Conservation (phyloP, 1,284 basidiomycete genomes). For the Phaffia rhodozyma region DNA sequence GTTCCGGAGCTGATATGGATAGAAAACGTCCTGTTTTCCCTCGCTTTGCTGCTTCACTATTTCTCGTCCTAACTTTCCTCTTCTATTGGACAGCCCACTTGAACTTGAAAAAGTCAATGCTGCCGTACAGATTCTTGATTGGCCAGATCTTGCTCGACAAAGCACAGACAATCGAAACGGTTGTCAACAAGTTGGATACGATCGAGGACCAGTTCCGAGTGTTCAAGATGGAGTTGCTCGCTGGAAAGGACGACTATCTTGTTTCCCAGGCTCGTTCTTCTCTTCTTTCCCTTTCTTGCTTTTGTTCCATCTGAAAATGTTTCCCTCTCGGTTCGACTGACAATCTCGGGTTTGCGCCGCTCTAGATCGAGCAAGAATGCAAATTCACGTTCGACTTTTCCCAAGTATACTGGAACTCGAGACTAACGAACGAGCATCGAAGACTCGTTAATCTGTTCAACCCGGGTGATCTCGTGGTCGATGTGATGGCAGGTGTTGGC, state of each 20-base stretch:
- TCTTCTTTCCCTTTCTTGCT: not conserved
- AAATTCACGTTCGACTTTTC: conserved; percentile 89
- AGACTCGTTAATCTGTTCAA: conserved; percentile 55
- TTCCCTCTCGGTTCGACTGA: not conserved
- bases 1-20: conserved; percentile 33
- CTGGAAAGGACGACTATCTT: conserved; percentile 72
- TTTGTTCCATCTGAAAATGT: not conserved
- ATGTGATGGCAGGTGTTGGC: conserved; percentile 95
- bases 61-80: not conserved
- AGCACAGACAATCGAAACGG: conserved; percentile 62
- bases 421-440: conserved; percentile 81
- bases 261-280: conserved; percentile 58
- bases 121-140: conserved; percentile 82
- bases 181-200: conserved; percentile 87
- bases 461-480: conserved; percentile 62
- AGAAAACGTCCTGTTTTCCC: not conserved
- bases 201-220: conserved; percentile 78
- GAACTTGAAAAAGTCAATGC: conserved; percentile 79
- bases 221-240: conserved; percentile 94
- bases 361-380: conserved; percentile 68
- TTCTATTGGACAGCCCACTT: conserved; percentile 47
- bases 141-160: conserved; percentile 86
- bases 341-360: not conserved
- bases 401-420: conserved; percentile 95
- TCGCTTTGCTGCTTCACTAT: not conserved